Evolutionary conservation across 1,284 basidiomycete genomes (phyloP).

Genomic region (Athelia sp.): DNA sequence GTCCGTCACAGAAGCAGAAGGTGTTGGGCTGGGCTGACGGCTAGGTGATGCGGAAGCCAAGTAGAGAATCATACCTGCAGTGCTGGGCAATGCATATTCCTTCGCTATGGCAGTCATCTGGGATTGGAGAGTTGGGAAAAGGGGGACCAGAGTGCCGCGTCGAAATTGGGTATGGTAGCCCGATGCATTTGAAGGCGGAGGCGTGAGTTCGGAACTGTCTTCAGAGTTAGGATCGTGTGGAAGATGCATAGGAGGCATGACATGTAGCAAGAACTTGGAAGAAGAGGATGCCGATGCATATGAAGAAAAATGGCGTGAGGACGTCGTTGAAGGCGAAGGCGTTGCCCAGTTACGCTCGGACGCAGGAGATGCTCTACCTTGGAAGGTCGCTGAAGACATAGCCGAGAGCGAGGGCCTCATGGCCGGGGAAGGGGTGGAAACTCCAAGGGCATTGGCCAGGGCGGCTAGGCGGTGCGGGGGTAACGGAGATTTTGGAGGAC

Average conservation of each 20-base stretch:
- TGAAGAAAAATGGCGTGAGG: constrained; percentile 27
- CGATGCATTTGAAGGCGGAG: constrained; percentile 50
- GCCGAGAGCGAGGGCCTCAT: constrained; percentile 27
- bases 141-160: constrained; percentile 70
- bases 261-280: constrained; percentile 69
- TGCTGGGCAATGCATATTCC: constrained; percentile 82
- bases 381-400: constrained; percentile 19
- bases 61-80: constrained; percentile 72
- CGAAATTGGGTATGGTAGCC: constrained; percentile 75
- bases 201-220: constrained; percentile 37
- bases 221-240: constrained; percentile 48
- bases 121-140: constrained; percentile 65
- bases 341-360: constrained; percentile 33
- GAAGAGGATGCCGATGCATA: constrained; percentile 29
- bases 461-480: constrained; percentile 72
- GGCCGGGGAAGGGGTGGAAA: constrained; percentile 64
- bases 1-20: constrained; percentile 16
- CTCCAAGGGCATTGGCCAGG: constrained; percentile 76
- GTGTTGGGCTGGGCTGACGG: constrained; percentile 9
- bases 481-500: constrained; percentile 62
- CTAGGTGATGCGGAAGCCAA: constrained; percentile 45
- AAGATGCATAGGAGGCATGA: constrained; percentile 66
- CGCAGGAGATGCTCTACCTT: constrained; percentile 21
- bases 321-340: constrained; percentile 47
- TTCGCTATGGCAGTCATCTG: constrained; percentile 79